phyloP scores from a whole-genome alignment of 2,329 filamentous ascomycete species.

The Arthrinium phaeospermum region DNA sequence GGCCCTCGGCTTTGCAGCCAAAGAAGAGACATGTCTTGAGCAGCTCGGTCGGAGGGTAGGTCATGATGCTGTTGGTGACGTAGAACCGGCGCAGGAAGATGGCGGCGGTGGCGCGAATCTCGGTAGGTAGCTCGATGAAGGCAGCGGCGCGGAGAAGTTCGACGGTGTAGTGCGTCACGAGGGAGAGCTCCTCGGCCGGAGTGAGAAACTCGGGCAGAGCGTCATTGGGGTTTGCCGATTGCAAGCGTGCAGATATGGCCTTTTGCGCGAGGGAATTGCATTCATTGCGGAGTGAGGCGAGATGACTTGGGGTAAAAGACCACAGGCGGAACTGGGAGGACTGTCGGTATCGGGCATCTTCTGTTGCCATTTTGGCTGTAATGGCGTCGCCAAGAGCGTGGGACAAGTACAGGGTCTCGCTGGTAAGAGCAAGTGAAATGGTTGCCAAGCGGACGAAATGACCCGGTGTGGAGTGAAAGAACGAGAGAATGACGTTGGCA shows the following conservation, averaged over 20 bases:
- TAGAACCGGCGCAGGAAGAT: slow-evolving; percentile 95
- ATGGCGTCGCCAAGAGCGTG: neutral
- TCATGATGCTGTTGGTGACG: slow-evolving; percentile 93
- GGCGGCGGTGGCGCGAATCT: slow-evolving; percentile 75
- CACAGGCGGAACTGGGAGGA: slow-evolving; percentile 91
- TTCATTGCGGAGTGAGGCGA: slow-evolving; percentile 73
- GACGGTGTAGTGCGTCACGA: slow-evolving; percentile 78
- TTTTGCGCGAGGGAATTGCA: slow-evolving; percentile 77
- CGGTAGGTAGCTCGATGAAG: slow-evolving; percentile 57
- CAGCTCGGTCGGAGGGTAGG: slow-evolving; percentile 88
- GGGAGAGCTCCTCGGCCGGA: slow-evolving; percentile 78
- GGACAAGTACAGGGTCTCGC: neutral
- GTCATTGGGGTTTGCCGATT: slow-evolving; percentile 55
- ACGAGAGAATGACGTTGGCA: too few species aligned
- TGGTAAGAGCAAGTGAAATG: neutral
- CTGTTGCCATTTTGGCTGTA: slow-evolving; percentile 67
- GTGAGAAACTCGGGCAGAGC: slow-evolving; percentile 79
- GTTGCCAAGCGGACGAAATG: neutral
- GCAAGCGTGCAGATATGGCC: slow-evolving; percentile 64
- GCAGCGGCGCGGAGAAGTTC: slow-evolving; percentile 63
- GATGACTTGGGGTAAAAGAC: slow-evolving; percentile 81
- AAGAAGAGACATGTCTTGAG: slow-evolving; percentile 92
- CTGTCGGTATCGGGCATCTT: slow-evolving; percentile 89
- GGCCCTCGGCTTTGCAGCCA: slow-evolving; percentile 89
- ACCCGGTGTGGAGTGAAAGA: neutral